phyloP scores from a whole-genome alignment of 139 green algal species.

The Chlorella sp. region DNA sequence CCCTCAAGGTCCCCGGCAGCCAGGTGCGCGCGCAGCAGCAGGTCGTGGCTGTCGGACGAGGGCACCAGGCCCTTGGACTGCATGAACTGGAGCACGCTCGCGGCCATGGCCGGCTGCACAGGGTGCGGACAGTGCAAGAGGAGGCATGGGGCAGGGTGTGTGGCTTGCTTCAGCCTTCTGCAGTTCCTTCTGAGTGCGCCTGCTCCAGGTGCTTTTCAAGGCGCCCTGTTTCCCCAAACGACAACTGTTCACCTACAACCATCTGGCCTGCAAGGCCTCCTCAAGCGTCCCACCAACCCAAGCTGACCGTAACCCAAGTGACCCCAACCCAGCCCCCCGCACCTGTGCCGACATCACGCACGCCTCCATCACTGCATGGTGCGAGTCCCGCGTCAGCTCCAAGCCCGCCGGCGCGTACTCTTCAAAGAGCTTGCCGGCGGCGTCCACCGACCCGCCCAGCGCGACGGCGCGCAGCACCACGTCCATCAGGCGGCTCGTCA shows the following conservation, averaged over 20 bases:
- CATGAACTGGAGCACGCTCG: not conserved
- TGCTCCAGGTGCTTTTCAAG: too few species aligned
- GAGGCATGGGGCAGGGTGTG: not conserved
- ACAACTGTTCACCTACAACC: not conserved
- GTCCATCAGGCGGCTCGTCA: not conserved
- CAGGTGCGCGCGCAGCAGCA: not conserved
- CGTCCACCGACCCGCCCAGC: not conserved
- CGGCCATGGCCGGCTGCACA: not conserved
- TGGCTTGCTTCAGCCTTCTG: not conserved
- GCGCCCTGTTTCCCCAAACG: not conserved
- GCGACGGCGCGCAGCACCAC: not conserved
- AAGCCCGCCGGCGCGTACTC: not conserved
- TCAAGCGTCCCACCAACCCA: not conserved
- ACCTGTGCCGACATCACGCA: not conserved
- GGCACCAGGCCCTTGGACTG: not conserved
- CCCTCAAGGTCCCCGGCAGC: not conserved
- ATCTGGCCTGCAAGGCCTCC: not conserved
- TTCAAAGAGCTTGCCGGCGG: not conserved
- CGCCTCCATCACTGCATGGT: not conserved
- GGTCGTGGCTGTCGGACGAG: not conserved
- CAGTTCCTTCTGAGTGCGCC: too few species aligned
- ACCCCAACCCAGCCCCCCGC: not conserved
- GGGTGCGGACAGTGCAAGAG: not conserved
- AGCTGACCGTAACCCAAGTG: not conserved
- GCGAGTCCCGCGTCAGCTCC: not conserved